Evolutionary conservation across 176 grass and related monocot genomes (phyloP).

Genomic region (Otatea glauca): DNA sequence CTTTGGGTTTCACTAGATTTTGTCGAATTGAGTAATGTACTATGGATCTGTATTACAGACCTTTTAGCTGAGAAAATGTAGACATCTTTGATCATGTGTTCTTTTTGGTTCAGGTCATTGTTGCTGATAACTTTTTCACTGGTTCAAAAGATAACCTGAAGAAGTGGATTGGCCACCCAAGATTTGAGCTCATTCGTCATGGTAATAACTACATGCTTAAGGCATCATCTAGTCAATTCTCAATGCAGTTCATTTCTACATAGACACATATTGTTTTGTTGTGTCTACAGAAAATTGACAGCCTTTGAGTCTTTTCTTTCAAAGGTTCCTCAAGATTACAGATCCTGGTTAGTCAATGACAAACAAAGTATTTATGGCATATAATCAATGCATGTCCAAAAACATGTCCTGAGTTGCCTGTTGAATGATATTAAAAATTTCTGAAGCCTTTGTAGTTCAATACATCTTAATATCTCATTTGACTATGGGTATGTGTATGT

Average conservation of each 20-base stretch:
- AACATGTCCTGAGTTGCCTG: slow-evolving; percentile 19
- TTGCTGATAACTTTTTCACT: slow-evolving; percentile 95
- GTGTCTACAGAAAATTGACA: neutral
- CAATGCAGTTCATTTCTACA: neutral
- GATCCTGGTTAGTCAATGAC: slow-evolving; percentile 5
- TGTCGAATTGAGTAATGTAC: neutral
- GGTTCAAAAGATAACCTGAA: slow-evolving; percentile 98
- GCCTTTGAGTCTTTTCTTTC: neutral
- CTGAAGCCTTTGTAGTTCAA: slow-evolving; percentile 9
- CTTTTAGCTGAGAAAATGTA: neutral
- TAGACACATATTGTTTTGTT: neutral
- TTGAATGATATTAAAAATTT: slow-evolving; percentile 1
- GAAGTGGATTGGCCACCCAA: slow-evolving; percentile 98
- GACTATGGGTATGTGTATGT: neutral
- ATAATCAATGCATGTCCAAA: slow-evolving; percentile 32
- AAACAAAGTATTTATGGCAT: slow-evolving; percentile 3
- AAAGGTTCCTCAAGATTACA: neutral
- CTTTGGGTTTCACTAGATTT: neutral
- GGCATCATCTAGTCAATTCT: neutral
- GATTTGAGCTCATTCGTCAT: slow-evolving; percentile 99
- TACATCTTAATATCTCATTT: neutral
- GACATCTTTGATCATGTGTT: neutral
- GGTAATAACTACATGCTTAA: slow-evolving; percentile 60
- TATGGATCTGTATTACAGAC: neutral
- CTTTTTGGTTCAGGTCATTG: slow-evolving; percentile 75